Evolutionary conservation across 2,329 filamentous ascomycete species (phyloP).

Genomic region (Fusarium torreyae): DNA sequence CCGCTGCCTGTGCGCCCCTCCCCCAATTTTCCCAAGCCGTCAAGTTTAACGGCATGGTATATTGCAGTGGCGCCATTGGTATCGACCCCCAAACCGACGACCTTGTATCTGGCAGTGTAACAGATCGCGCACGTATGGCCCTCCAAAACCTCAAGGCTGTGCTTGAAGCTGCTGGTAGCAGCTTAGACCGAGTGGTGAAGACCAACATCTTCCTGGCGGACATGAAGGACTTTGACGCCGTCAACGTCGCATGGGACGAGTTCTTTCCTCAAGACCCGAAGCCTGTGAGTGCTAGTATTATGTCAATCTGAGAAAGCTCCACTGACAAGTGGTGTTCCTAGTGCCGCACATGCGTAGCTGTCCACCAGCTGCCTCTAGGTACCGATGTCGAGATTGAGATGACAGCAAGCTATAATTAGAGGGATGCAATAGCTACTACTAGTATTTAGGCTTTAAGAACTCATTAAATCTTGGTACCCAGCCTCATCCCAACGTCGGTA

Average conservation of each 20-base stretch:
- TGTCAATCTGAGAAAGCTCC: fast-evolving
- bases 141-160: constrained; percentile 2
- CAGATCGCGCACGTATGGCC: constrained; percentile 4
- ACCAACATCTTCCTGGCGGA: constrained; percentile 18
- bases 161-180: constrained; percentile 12
- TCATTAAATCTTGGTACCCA: constrained; percentile 1
- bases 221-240: constrained; percentile 10
- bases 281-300: background rate
- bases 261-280: background rate
- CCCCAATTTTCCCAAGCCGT: constrained; percentile 11
- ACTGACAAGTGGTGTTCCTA: background rate
- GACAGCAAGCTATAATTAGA: background rate
- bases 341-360: constrained; percentile 18
- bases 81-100: constrained; percentile 3
- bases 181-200: constrained; percentile 5
- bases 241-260: constrained; percentile 23
- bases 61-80: constrained; percentile 7
- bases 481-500: constrained; percentile 2
- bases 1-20: background rate
- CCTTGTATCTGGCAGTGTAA: background rate
- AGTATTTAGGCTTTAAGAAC: too few relatives aligned
- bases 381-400: constrained; percentile 29
- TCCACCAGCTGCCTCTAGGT: constrained; percentile 3
- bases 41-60: constrained; percentile 8
- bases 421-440: too few relatives aligned